Conservation (phyloP, 73 alveolate genomes). For the Paramecium pentaurelia region DNA sequence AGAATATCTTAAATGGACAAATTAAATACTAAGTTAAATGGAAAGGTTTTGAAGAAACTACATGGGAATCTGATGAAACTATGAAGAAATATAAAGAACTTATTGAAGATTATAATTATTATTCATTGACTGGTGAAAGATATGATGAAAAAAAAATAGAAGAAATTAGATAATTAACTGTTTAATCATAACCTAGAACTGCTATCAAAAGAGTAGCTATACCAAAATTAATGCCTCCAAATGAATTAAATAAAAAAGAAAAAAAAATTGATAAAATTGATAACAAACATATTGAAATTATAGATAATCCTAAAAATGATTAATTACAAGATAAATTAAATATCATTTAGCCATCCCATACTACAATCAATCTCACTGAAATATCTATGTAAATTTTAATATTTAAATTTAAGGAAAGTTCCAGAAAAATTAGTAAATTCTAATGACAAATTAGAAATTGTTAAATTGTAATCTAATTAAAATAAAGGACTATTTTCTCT, state of each 20-base stretch:
- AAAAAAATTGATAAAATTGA: background rate
- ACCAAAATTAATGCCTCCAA: background rate
- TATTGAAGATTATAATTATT: slow-evolving; percentile 6
- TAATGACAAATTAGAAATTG: background rate
- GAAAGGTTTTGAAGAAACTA: slow-evolving; percentile 6
- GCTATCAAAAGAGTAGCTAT: background rate
- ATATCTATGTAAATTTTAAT: background rate
- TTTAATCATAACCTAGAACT: background rate
- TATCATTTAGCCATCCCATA: background rate
- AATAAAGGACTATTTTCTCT: background rate
- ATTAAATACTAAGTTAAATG: slow-evolving; percentile 3
- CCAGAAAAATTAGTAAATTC: background rate
- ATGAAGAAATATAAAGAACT: background rate
- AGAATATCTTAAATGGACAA: background rate
- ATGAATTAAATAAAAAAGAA: background rate
- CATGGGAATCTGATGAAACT: slow-evolving; percentile 8
- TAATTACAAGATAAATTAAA: background rate
- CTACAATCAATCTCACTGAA: background rate
- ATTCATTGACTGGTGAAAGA: background rate
- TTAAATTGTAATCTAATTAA: background rate
- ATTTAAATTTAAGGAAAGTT: background rate
- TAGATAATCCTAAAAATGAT: background rate
- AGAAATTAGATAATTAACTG: background rate
- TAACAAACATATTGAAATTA: background rate
- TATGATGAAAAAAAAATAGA: slow-evolving; percentile 31